Evolutionary conservation across 139 green algal species (phyloP), one percentile per base, ranked within the genome.

Genomic region (Diplosphaera chodatii): DNA sequence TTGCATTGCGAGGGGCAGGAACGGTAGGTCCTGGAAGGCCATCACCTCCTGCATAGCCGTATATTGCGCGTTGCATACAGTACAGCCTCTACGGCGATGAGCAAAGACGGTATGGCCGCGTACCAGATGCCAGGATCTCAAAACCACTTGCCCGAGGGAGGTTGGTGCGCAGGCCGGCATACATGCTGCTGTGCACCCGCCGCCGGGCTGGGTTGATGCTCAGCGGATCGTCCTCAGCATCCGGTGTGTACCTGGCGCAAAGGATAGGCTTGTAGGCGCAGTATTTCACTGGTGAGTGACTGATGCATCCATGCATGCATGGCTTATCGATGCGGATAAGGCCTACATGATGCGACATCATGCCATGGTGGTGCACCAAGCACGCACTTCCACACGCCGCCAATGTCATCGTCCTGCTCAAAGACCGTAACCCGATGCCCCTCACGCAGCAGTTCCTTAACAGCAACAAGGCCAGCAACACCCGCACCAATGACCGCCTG

Each of bases 401-500:
- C 86, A 2, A 85, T 30, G 22, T 22, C 31, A 27, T 40, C 25
- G 2, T 59, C 33, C 62, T 85, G 69, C 77, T 95, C 90, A 68
- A 87, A 90, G 3, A 91, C 83, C 0, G 56, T 79, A 4, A 89
- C 79, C 16, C 20, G 4, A 33, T 83, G 64, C 0, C 88, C 88
- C 48, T 88, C 88, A 1, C 62, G 31, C 8, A 74, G 34, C 25
- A 96, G 80, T 71, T 96, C 87, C 27, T 79, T 68, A 0, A 83
- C 86, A 6, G 86, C 77, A 0, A 83, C 86, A 41, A 96, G 76
- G 0, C 90, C 90, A 28, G 84, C 90, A 31, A 90, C 90, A 0
- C 90, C 90, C 18, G 74, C 87, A 32, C 90, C 90, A 23, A 95
- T 77, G 4, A 95, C 84, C 15, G 87, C 90, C 79, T 87, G 81